Evolutionary conservation across 108 stramenopile species (phyloP), one percentile per base, ranked within the genome.

Genomic region (Pinguiococcus pyrenoidosus): DNA sequence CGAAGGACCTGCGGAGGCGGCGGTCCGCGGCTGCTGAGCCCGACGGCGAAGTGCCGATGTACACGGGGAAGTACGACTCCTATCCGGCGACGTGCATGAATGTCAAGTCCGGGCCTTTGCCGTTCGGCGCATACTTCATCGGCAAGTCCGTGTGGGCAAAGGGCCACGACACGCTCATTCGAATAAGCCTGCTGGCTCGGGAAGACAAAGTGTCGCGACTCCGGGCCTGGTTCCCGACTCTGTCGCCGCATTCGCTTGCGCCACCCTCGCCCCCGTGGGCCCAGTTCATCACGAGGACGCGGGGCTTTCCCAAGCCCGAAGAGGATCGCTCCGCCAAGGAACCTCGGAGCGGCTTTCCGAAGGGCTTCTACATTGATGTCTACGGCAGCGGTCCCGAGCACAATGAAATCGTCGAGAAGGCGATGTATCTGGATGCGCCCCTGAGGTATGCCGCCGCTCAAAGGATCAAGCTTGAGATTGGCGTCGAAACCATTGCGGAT

Each of bases 81-180:
- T 26, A 20, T 34, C 27, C 14, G 34, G 23, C 28, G 56, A 44
- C 36, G 58, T 35, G 35, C 56, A 75, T 40, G 62, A 66, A 73
- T 28, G 45, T 69, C 0, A 71, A 75, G 22, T 74, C 77, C 1
- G 64, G 66, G 4, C 45, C 9, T 21, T 9, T 59, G 56, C 16
- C 72, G n/a, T 20, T 42, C 8, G 52, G 72, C 23, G 79, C 82
- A 9, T 89, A 89, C 50, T 89, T 89, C 55, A 84, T 89, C 47
- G 87, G 87, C 14, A 89, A 89, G 44, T 76, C 84, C 73, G 47
- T 85, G 1, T 85, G 80, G 82, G 78, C 82, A 13, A 89, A 89
- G 51, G 87, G 87, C 16, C 46, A 85, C 46, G 78, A 54, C 0
- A 69, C 75, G 23, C 53, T 89, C 20, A 79, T 83, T n/a, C n/a